Conservation (phyloP, 805 yeast genomes). For the Ogataea methylovora region DNA sequence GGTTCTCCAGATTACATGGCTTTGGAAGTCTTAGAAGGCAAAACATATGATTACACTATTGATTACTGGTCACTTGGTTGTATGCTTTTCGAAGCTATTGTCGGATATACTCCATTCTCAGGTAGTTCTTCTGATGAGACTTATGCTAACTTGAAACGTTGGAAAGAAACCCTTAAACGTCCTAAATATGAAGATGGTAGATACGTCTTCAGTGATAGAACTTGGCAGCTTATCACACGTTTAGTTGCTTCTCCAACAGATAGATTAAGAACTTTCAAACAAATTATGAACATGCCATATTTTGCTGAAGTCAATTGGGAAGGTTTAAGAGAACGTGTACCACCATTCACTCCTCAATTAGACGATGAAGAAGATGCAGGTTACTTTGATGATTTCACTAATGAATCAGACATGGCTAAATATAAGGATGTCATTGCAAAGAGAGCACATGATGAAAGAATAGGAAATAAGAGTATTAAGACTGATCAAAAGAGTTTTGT, state of each 20-base stretch:
- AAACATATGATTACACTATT: constrained; percentile 88
- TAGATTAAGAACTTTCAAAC: constrained; percentile 73
- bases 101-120: constrained; percentile 96
- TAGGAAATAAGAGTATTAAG: constrained; percentile 59
- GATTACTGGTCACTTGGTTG: constrained; percentile 99
- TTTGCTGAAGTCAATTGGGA: constrained; percentile 82
- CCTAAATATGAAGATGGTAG: constrained; percentile 91
- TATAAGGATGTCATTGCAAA: constrained; percentile 95
- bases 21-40: constrained; percentile 90
- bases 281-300: constrained; percentile 72
- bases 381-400: constrained; percentile 94
- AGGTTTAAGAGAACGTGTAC: constrained; percentile 56
- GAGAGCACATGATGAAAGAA: constrained; percentile 73
- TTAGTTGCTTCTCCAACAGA: constrained; percentile 73
- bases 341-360: constrained; percentile 95
- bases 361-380: constrained; percentile 98
- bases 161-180: constrained; percentile 82
- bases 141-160: constrained; percentile 83
- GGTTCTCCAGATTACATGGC: constrained; percentile 99
- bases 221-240: constrained; percentile 82
- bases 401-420: constrained; percentile 95
- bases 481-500: constrained; percentile 69
- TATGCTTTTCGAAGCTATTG: constrained; percentile 90
- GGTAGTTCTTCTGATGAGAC: constrained; percentile 94
- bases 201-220: constrained; percentile 89